phyloP scores from a whole-genome alignment of 352 stramenopile species.

The Elongisporangium anandrum region DNA sequence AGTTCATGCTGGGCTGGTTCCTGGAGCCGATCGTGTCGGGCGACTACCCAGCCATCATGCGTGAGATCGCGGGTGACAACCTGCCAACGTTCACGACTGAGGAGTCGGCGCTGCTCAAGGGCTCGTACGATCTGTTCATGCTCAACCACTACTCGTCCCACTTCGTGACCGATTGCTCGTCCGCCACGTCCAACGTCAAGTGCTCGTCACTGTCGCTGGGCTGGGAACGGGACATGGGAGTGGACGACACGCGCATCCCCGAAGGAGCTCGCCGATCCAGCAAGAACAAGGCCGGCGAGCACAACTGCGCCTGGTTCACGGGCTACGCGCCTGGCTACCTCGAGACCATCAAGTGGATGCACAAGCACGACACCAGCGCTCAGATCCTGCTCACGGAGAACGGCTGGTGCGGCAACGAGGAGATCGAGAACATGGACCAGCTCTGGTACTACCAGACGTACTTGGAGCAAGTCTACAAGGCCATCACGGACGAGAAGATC shows the following conservation, averaged over 20 bases:
- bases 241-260: conserved; percentile 44
- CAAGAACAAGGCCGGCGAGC: conserved; percentile 24
- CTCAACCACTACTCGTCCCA: conserved; percentile 88
- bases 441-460: conserved; percentile 47
- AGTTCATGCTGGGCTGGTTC: conserved; percentile 92
- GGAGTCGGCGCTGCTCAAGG: conserved; percentile 58
- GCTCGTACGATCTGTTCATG: conserved; percentile 88
- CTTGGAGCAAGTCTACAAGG: conserved; percentile 40
- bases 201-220: conserved; percentile 24
- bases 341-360: conserved; percentile 33
- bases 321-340: conserved; percentile 41
- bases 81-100: conserved; percentile 79
- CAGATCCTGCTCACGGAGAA: conserved; percentile 37
- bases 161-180: conserved; percentile 29
- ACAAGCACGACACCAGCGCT: conserved; percentile 22
- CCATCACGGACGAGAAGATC: conserved; percentile 39
- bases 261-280: conserved; percentile 39
- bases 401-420: conserved; percentile 43
- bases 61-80: conserved; percentile 56
- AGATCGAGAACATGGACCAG: conserved; percentile 44
- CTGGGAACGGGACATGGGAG: conserved; percentile 29
- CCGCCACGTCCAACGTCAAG: conserved; percentile 12
- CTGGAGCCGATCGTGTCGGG: conserved; percentile 84
- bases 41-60: conserved; percentile 92
- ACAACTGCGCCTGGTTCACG: conserved; percentile 40